Base-by-base conservation (phyloP, 257 asterid genomes). In the Penstemon barbatus region DNA sequence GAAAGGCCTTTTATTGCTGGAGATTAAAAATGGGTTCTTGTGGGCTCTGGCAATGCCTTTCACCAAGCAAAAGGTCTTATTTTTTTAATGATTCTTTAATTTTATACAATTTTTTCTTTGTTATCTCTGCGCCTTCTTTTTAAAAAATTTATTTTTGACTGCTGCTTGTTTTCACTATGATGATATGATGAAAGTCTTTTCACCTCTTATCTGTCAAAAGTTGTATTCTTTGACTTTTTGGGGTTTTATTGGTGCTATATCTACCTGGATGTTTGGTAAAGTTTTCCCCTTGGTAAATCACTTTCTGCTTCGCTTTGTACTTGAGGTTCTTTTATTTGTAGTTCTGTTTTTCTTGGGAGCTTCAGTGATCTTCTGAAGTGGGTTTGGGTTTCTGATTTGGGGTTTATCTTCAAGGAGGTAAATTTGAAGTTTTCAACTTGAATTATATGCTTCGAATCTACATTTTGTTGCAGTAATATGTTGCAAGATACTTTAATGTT, bases 21-120 rank as follows among this genome's bases (percentile, higher is more conserved):
- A 73, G 68, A 77, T 43, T 70, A 53, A 67, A 74, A 76, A 83
- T 84, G 92, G 83, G 83, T 54, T 61, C 76, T 64, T 77, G 89
- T 86, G 92, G 89, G 92, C 89, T 79, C 84, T 72, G 56, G 54
- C 73, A 59, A 61, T 76, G 80, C 82, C 76, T 81, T 81, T 84
- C 81, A 70, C 83, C 78, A 57, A 48, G 74, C 69, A 71, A 86
- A 86, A 85, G 90, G 95, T 85, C 65, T 48, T 25, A 25, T 52
- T 68, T 79, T 79, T 70, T 65, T 70, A 71, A 65, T 75, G 25
- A 73, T 76, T 73, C 50, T 64, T 65, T 25, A 25, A 25, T 19
- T 7, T 0, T 7, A 44, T 55, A 10, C 62, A n/a, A n/a, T 48
- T 63, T 43, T 68, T 55, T 41, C 61, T 46, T 19, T 4, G 65